phyloP scores from a whole-genome alignment of 2,329 filamentous ascomycete genomes.

The Fusarium cyanostomum region DNA sequence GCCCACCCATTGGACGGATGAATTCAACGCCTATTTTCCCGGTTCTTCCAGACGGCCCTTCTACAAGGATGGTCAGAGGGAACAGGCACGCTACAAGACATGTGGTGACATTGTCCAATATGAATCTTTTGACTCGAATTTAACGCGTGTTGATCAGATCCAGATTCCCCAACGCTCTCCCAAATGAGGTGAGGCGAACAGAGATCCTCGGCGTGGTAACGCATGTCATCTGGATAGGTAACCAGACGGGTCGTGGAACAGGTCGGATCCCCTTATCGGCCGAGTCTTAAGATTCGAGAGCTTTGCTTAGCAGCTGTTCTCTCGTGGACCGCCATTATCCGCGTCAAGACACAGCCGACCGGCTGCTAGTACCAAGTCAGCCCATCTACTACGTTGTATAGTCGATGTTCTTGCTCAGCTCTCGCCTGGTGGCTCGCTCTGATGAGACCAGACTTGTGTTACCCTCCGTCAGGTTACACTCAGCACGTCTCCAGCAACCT shows the following conservation, averaged over 20 bases:
- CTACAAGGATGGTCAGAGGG: slow-evolving; percentile 21
- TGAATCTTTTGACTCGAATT: slow-evolving; percentile 3
- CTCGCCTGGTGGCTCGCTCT: neutral
- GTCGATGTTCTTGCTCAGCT: slow-evolving; percentile 1
- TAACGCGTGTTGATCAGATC: neutral
- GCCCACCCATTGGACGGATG: slow-evolving; percentile 35
- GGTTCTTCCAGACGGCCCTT: slow-evolving; percentile 36
- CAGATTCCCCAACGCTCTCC: neutral
- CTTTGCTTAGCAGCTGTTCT: neutral
- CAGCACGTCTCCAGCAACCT: neutral
- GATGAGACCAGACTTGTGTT: neutral
- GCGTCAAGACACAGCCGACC: slow-evolving; percentile 1
- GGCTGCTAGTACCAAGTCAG: neutral
- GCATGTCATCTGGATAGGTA: slow-evolving; percentile 9
- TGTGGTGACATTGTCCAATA: slow-evolving; percentile 1
- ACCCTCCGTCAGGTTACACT: slow-evolving; percentile 9
- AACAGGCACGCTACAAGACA: neutral
- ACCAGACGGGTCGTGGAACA: neutral
- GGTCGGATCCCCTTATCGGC: neutral
- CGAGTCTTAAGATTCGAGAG: neutral
- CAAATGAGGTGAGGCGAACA: neutral
- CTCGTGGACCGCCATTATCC: neutral
- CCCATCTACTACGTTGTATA: slow-evolving; percentile 1
- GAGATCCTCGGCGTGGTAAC: neutral
- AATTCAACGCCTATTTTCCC: slow-evolving; percentile 41